Percentiles rank a stretch among this genome's conserved stretches.
phyloP scores from a whole-genome alignment of 1,139 yeast genomes.

The Debaryomyces subglobosus region DNA sequence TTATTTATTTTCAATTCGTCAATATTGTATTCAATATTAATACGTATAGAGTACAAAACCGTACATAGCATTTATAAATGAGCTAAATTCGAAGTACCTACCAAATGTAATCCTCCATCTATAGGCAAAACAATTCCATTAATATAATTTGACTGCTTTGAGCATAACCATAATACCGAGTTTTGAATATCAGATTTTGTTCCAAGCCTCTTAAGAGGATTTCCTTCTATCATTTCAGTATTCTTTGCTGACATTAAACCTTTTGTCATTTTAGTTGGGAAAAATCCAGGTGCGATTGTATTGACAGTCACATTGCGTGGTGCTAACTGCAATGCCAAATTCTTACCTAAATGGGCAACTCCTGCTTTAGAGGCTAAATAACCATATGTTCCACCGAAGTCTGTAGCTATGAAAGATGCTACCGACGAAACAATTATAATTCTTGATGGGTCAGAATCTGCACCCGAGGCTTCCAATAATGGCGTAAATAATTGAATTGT shows the following conservation, averaged over 20 bases:
- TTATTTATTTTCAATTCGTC: background rate
- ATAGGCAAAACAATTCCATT: slow-evolving; percentile 6
- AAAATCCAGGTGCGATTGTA: slow-evolving; percentile 3
- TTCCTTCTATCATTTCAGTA: slow-evolving; percentile 4
- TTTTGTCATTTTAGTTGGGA: slow-evolving; percentile 4
- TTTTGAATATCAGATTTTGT: slow-evolving; percentile 5
- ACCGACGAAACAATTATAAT: slow-evolving; percentile 7
- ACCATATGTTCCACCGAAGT: slow-evolving; percentile 2
- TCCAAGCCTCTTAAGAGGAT: slow-evolving; percentile 5
- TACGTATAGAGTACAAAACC: background rate
- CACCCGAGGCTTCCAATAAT: slow-evolving; percentile 2
- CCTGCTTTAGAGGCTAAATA: slow-evolving; percentile 5
- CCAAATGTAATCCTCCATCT: slow-evolving; percentile 5
- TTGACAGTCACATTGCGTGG: slow-evolving; percentile 6
- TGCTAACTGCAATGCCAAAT: slow-evolving; percentile 8
- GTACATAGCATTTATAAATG: background rate
- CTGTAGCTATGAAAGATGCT: slow-evolving; percentile 5
- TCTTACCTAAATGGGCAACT: slow-evolving; percentile 3
- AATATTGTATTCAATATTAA: background rate
- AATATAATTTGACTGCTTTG: slow-evolving; percentile 6
- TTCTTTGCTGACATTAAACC: background rate
- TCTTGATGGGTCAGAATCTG: slow-evolving; percentile 1
- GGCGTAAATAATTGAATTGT: slow-evolving; percentile 1
- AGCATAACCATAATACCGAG: slow-evolving; percentile 6
- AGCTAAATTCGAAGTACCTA: slow-evolving; percentile 5